Percentiles rank a stretch among this genome's conserved stretches.
Conservation (phyloP, 192 early-diverging fungal genomes). For the Gorgonomyces haynaldii region DNA sequence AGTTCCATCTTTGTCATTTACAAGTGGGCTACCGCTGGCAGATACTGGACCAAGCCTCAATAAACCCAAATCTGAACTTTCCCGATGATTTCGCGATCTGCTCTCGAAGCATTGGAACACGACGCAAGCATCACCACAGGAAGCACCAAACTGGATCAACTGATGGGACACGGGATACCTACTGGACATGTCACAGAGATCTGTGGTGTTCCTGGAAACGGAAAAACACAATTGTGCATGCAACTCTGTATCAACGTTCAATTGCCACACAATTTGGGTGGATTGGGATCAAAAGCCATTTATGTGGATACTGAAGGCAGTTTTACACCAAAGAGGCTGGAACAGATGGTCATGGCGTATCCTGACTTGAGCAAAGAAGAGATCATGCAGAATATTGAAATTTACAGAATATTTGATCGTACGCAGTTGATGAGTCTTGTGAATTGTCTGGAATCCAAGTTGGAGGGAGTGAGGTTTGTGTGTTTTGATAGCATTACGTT, state of each 20-base stretch:
- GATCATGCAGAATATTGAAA: neutral
- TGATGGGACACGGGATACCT: neutral
- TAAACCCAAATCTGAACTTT: too few relatives aligned
- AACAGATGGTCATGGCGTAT: neutral
- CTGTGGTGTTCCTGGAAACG: slow-evolving; percentile 2
- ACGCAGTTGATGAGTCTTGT: neutral
- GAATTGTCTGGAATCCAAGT: neutral
- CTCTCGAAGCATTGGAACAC: too few relatives aligned
- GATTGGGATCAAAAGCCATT: slow-evolving; percentile 4
- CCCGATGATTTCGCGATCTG: too few relatives aligned
- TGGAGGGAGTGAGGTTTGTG: slow-evolving; percentile 1
- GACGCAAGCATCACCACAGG: neutral
- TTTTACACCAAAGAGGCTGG: slow-evolving; percentile 1
- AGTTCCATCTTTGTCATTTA: too few relatives aligned
- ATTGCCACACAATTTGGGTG: neutral
- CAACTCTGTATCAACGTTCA: slow-evolving; percentile 8
- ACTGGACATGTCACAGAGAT: slow-evolving; percentile 4
- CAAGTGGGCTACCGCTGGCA: too few relatives aligned
- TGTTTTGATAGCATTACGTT: slow-evolving; percentile 3
- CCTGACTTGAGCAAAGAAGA: neutral
- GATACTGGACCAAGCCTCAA: too few relatives aligned
- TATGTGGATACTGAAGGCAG: slow-evolving; percentile 9
- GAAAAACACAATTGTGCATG: slow-evolving; percentile 11
- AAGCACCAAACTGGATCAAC: neutral
- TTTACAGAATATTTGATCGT: neutral